phyloP scores from a whole-genome alignment of 352 stramenopile species.

The Peronosclerospora sorghi region DNA sequence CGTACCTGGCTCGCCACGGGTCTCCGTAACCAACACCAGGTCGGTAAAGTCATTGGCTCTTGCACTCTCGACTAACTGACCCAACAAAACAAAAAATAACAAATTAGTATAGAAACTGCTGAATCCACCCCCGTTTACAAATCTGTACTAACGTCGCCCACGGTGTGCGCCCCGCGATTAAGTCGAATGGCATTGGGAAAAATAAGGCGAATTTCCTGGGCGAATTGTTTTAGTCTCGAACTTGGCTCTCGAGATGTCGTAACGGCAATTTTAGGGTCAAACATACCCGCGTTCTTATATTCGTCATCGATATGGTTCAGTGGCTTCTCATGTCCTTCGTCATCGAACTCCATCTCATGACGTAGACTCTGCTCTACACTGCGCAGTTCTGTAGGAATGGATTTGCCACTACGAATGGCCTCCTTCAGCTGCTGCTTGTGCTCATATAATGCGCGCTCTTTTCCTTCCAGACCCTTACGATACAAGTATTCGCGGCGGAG shows the following conservation, averaged over 20 bases:
- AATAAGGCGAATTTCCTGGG: constrained; percentile 98
- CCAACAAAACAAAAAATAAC: constrained; percentile 11
- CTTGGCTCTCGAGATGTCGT: constrained; percentile 96
- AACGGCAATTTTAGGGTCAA: constrained; percentile 96
- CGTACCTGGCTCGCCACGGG: constrained; percentile 91
- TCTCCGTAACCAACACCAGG: constrained; percentile 97
- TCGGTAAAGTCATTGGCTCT: constrained; percentile 96
- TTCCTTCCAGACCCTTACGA: constrained; percentile 94
- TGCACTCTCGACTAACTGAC: constrained; percentile 93
- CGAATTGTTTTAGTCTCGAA: constrained; percentile 97
- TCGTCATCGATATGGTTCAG: constrained; percentile 97
- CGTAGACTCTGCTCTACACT: constrained; percentile 88
- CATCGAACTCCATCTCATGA: constrained; percentile 87
- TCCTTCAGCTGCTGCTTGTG: constrained; percentile 96
- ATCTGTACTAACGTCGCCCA: constrained; percentile 57
- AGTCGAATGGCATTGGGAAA: constrained; percentile 97
- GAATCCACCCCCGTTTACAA: neutral
- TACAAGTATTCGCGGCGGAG: constrained; percentile 99
- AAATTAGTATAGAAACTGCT: neutral
- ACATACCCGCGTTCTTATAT: constrained; percentile 96
- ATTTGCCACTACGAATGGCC: constrained; percentile 89
- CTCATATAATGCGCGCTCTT: constrained; percentile 93
- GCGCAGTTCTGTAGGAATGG: constrained; percentile 96
- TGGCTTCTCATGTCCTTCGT: constrained; percentile 80
- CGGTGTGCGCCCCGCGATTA: constrained; percentile 94